Conservation (phyloP, 192 early-diverging fungal species). For the Coemansia sp. region DNA sequence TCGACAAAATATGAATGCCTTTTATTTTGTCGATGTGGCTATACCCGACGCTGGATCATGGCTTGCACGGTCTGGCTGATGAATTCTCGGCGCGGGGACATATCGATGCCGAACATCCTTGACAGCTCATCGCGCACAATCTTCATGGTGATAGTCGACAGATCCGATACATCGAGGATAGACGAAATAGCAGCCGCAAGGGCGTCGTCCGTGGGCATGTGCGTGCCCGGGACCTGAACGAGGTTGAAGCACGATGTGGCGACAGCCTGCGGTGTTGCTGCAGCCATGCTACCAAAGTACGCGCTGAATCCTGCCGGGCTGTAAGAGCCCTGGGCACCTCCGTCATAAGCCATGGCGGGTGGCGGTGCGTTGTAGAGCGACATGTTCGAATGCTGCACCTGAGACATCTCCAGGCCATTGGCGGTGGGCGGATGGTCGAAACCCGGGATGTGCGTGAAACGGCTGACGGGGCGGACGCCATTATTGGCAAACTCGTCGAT, state of each 20-base stretch:
- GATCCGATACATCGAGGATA: conserved; percentile 82
- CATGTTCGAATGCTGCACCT: neutral
- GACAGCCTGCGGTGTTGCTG: conserved; percentile 10
- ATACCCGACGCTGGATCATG: conserved; percentile 21
- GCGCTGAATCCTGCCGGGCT: conserved; percentile 22
- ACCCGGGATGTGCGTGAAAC: conserved; percentile 19
- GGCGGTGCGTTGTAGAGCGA: neutral
- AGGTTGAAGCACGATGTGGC: conserved; percentile 28
- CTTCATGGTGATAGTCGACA: conserved; percentile 98
- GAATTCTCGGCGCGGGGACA: conserved; percentile 71
- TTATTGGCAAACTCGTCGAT: conserved; percentile 40
- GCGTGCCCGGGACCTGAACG: conserved; percentile 15
- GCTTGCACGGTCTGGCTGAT: conserved; percentile 79
- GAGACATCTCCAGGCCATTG: neutral
- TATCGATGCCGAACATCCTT: conserved; percentile 67
- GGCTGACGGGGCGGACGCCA: conserved; percentile 29
- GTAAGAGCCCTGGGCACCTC: conserved; percentile 11
- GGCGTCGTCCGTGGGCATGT: conserved; percentile 41
- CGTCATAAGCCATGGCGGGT: neutral
- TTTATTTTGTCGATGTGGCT: neutral
- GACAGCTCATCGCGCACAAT: conserved; percentile 88
- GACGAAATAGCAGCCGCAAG: conserved; percentile 66
- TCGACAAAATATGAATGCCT: no score
- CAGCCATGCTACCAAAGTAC: conserved; percentile 26
- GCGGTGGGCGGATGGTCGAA: neutral